Evolutionary conservation across 768 basidiomycete species (phyloP).

Genomic region (Cubamyces sp.): DNA sequence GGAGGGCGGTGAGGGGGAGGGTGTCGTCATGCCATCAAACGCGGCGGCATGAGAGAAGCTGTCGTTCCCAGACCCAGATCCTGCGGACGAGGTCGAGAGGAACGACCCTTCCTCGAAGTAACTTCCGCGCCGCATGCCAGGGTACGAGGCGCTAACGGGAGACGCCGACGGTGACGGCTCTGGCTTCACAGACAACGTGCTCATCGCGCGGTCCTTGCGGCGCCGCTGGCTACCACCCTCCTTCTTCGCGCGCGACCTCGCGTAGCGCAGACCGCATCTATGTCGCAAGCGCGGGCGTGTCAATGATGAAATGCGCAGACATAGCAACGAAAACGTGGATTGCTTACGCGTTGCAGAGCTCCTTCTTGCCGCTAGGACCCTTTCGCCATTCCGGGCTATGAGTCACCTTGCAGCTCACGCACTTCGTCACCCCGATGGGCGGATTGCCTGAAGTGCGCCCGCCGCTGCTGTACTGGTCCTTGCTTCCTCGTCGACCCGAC

Average conservation of each 20-base stretch:
- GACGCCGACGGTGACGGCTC: conserved; percentile 35
- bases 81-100: conserved; percentile 49
- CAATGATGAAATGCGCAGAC: conserved; percentile 20
- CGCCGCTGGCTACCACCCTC: conserved; percentile 69
- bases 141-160: conserved; percentile 49
- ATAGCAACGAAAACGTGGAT: conserved; percentile 26
- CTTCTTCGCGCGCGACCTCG: conserved; percentile 87
- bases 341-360: conserved; percentile 89
- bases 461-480: conserved; percentile 50
- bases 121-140: conserved; percentile 48
- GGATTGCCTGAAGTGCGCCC: conserved; percentile 62
- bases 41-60: conserved; percentile 47
- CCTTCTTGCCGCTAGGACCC: conserved; percentile 88
- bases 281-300: conserved; percentile 25
- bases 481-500: conserved; percentile 42
- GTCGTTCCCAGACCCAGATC: conserved; percentile 62
- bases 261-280: conserved; percentile 85
- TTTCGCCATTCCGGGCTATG: conserved; percentile 92
- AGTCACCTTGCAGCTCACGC: conserved; percentile 80
- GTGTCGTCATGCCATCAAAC: conserved; percentile 47
- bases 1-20: conserved; percentile 70
- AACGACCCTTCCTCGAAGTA: conserved; percentile 54
- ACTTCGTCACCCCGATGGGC: conserved; percentile 71
- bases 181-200: conserved; percentile 32
- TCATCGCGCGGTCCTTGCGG: conserved; percentile 62